These are phyloP conservation scores for Coemansia sp. DNA, from an alignment of 192 early-diverging fungal species.

Conservation along the genomic window DNA sequence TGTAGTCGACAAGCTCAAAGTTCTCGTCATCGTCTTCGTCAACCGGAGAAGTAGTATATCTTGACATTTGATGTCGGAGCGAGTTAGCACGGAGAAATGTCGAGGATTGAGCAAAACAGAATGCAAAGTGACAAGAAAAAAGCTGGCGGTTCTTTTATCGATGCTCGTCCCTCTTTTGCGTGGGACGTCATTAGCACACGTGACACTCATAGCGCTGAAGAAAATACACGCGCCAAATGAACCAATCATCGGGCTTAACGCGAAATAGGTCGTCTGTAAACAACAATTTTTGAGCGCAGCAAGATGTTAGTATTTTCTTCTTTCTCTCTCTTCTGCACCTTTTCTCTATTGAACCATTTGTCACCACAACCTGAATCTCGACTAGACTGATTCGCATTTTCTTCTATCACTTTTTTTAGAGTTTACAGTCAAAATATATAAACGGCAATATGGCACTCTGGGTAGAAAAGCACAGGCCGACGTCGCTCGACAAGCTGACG, in stretches of 20 bases:
- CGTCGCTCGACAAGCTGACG: constrained; percentile 75
- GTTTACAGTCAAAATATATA: background rate
- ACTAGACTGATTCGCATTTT: background rate
- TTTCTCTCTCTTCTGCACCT: background rate
- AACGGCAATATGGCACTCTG: constrained; percentile 61
- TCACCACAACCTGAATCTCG: no score
- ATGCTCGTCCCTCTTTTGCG: no score
- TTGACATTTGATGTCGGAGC: no score
- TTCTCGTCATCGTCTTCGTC: constrained; percentile 59
- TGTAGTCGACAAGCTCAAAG: constrained; percentile 76
- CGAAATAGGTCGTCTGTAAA: no score
- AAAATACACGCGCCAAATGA: no score
- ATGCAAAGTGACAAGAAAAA: background rate
- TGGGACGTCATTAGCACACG: no score
- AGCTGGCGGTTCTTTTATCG: background rate
- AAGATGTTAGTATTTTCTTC: background rate
- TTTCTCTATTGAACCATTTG: background rate
- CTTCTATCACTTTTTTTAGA: background rate
- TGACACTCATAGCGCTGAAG: no score
- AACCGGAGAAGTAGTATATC: background rate
- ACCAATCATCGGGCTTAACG: no score
- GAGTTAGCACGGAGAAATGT: background rate
- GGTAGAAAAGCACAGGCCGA: constrained; percentile 94
- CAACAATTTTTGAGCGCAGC: background rate
- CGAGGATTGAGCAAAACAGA: background rate